phyloP scores from a whole-genome alignment of 768 basidiomycete species.

The Boletus rubroflammeus region DNA sequence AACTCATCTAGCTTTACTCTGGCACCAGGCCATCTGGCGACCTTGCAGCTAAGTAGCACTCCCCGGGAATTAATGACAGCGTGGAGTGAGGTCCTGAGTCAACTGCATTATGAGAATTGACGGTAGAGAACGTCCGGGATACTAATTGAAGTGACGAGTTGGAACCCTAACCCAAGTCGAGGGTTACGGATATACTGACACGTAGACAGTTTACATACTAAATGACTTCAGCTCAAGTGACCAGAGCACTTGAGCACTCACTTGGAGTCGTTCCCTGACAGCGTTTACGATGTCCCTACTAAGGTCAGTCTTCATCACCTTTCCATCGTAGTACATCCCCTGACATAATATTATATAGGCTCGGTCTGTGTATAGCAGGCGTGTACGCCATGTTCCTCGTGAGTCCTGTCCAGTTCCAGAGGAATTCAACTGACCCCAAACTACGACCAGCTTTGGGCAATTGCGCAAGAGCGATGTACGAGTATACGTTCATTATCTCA shows the following conservation, averaged over 20 bases:
- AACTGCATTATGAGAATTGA: too few relatives aligned
- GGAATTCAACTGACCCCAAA: constrained; percentile 3
- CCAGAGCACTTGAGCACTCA: not conserved
- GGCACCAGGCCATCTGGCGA: not conserved
- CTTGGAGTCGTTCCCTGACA: not conserved
- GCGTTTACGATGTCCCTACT: constrained; percentile 24
- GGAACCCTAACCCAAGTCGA: constrained; percentile 15
- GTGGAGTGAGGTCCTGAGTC: not conserved
- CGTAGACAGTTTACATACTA: constrained; percentile 15
- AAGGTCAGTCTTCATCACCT: constrained; percentile 13
- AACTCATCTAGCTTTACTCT: not conserved
- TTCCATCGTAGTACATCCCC: not conserved
- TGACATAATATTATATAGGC: constrained; percentile 35
- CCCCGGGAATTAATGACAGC: not conserved
- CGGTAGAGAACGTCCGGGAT: too few relatives aligned
- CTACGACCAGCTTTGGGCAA: constrained; percentile 70
- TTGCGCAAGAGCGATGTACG: constrained; percentile 91
- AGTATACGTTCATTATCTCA: not conserved
- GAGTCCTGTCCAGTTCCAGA: constrained; percentile 29
- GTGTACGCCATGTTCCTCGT: constrained; percentile 94
- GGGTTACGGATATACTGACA: constrained; percentile 23
- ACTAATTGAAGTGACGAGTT: too few relatives aligned
- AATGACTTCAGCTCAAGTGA: not conserved
- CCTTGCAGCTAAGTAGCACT: not conserved
- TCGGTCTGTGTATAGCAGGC: constrained; percentile 75